Evolutionary conservation across 192 early-diverging fungal species (phyloP).

Genomic region (Phycomyces nitens): DNA sequence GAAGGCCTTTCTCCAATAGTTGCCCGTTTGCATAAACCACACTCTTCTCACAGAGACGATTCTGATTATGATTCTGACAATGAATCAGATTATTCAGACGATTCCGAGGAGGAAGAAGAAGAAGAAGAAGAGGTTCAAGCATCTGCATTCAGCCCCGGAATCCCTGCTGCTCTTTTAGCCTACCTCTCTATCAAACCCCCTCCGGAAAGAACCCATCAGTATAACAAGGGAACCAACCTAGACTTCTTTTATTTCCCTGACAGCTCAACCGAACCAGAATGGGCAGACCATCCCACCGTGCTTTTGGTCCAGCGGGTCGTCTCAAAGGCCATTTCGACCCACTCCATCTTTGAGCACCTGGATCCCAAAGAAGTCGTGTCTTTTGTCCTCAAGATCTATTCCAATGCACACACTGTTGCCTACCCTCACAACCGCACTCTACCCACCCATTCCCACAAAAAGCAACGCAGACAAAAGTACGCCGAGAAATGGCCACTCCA

Average conservation of each 20-base stretch:
- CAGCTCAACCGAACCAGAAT: constrained; percentile 1
- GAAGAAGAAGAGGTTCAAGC: constrained; percentile 7
- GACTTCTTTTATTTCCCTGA: constrained; percentile 36
- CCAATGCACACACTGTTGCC: constrained; percentile 36
- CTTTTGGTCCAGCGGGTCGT: constrained; percentile 5
- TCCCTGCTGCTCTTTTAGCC: constrained; percentile 35
- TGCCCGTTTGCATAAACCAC: neutral
- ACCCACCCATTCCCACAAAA: constrained; percentile 20
- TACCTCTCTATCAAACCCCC: constrained; percentile 27
- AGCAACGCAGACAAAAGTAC: constrained; percentile 14
- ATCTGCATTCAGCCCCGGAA: constrained; percentile 31
- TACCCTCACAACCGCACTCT: constrained; percentile 11
- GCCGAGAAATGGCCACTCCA: neutral
- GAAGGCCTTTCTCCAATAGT: neutral
- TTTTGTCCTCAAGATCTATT: constrained; percentile 37
- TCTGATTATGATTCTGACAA: neutral
- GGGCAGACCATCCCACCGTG: constrained; percentile 28
- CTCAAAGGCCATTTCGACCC: neutral
- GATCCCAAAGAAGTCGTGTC: constrained; percentile 4
- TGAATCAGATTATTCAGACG: neutral
- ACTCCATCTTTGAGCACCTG: constrained; percentile 16
- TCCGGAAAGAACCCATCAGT: neutral
- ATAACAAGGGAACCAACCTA: constrained; percentile 8
- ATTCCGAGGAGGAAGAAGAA: constrained; percentile 3
- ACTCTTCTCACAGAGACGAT: neutral